Evolutionary conservation across 768 basidiomycete species (phyloP), one percentile per base, ranked within the genome.

Genomic region (Termitomyces sp.): DNA sequence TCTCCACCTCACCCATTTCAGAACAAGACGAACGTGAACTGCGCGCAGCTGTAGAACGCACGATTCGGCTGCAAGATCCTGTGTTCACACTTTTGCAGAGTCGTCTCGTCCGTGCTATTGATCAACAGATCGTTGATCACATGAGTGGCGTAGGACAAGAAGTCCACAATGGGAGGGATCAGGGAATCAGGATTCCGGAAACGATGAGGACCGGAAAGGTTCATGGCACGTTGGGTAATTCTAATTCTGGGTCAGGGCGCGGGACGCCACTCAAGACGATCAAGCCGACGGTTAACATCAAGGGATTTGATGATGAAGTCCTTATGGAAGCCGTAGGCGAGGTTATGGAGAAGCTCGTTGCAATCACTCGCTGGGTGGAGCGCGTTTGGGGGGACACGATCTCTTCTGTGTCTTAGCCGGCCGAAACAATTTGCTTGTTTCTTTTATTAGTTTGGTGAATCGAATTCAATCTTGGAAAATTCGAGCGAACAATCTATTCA

Each of bases 261-360:
- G 51, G 39, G 37, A 30, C 26, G 5, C n/a, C 36, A 24, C 5
- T 39, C 46, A 52, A 20, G 18, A 51, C 16, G 37, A 39, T 48
- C n/a, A 46, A 47, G 26, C 49, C 49, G n/a, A 37, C 47, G 18
- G 54, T 59, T 16, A 50, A 58, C 2, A 74, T 88, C 42, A 86
- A 85, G 65, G 89, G 88, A 1, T 90, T 89, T 63, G 87, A 90
- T 57, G 87, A 87, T 62, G 76, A 76, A 27, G 72, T 85, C 1
- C 72, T 91, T 50, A 72, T 63, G n/a, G 60, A 64, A 13, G 83
- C 76, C 0, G 69, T 81, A 9, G 62, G 65, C 16, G 79, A 82
- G 13, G 75, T 74, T 22, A 68, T 80, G 54, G 62, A 54, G 44
- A 78, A 73, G 67, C 58, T 87, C 45, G 64, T 71, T 40, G 53